phyloP scores from a whole-genome alignment of 1,284 basidiomycete species.

The Mycena citricolor region DNA sequence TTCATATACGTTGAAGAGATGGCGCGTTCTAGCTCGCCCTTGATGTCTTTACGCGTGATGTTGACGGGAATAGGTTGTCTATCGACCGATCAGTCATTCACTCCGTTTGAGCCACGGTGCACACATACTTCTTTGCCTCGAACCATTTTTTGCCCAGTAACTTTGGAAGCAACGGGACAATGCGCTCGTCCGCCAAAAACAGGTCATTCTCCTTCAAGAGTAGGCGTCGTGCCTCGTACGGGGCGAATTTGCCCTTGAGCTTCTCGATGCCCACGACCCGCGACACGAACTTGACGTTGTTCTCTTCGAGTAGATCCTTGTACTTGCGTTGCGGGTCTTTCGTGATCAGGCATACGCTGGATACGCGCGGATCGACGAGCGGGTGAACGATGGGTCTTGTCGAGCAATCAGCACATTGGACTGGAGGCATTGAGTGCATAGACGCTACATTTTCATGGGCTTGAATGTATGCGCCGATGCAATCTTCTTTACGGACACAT shows the following conservation, averaged over 20 bases:
- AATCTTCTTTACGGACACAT: constrained; percentile 81
- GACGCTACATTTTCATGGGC: constrained; percentile 77
- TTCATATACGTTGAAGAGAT: constrained; percentile 93
- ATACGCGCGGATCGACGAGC: constrained; percentile 76
- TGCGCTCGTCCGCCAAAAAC: constrained; percentile 91
- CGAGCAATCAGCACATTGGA: constrained; percentile 12
- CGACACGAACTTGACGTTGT: constrained; percentile 78
- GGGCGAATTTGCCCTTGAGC: constrained; percentile 90
- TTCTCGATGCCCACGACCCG: constrained; percentile 92
- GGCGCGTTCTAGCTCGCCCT: constrained; percentile 86
- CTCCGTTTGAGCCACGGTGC: constrained; percentile 2
- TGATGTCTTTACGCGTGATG: constrained; percentile 82
- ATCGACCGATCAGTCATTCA: constrained; percentile 6
- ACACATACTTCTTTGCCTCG: constrained; percentile 85
- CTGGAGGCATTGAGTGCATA: constrained; percentile 3
- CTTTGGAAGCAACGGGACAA: constrained; percentile 85
- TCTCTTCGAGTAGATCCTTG: constrained; percentile 17
- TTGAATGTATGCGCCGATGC: constrained; percentile 76
- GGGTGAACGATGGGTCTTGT: constrained; percentile 78
- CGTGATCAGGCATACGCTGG: constrained; percentile 84
- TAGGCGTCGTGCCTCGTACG: constrained; percentile 86
- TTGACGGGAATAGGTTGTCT: constrained; percentile 94
- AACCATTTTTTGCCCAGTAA: constrained; percentile 91
- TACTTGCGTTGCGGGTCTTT: constrained; percentile 91
- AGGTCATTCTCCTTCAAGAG: constrained; percentile 87